Percentiles rank a stretch among this genome's conserved stretches.
Conservation (phyloP, 192 early-diverging fungal species). For the Coemansia sp. region DNA sequence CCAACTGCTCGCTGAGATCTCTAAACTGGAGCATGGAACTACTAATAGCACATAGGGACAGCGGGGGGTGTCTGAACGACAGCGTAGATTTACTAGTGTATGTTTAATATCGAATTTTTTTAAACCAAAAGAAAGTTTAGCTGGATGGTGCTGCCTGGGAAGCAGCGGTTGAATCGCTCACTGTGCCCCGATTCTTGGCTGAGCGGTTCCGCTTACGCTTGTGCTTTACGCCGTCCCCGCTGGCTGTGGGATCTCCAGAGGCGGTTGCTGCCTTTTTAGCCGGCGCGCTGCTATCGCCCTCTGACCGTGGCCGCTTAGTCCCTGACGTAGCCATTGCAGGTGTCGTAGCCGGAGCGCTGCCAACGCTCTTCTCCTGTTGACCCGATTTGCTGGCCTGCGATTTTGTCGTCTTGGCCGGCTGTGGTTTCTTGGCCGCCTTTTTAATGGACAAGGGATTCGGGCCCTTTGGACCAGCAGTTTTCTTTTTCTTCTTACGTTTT, state of each 20-base stretch:
- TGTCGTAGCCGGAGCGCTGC: not conserved
- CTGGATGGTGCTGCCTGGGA: not conserved
- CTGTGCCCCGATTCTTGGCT: conserved; percentile 1
- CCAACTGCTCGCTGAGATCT: conserved; percentile 28
- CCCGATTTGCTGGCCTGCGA: not conserved
- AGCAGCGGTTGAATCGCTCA: not conserved
- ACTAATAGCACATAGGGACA: not conserved
- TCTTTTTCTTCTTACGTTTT: conserved; percentile 59
- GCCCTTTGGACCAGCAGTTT: conserved; percentile 67
- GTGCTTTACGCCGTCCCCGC: conserved; percentile 4
- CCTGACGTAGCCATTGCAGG: not conserved
- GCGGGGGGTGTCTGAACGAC: too few species aligned
- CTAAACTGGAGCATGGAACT: conserved; percentile 11
- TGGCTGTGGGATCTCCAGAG: not conserved
- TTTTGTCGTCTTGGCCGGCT: not conserved
- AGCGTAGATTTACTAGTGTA: not conserved
- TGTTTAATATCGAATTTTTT: not conserved
- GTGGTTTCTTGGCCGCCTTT: conserved; percentile 56
- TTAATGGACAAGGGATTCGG: conserved; percentile 90
- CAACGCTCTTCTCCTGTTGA: not conserved
- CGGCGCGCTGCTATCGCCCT: not conserved
- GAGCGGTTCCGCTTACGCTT: conserved; percentile 30
- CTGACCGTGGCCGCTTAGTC: conserved; percentile 19
- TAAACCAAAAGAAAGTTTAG: not conserved
- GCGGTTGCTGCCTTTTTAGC: not conserved